phyloP scores from a whole-genome alignment of 2,329 filamentous ascomycete species.

The Trichoderma guizhouense region DNA sequence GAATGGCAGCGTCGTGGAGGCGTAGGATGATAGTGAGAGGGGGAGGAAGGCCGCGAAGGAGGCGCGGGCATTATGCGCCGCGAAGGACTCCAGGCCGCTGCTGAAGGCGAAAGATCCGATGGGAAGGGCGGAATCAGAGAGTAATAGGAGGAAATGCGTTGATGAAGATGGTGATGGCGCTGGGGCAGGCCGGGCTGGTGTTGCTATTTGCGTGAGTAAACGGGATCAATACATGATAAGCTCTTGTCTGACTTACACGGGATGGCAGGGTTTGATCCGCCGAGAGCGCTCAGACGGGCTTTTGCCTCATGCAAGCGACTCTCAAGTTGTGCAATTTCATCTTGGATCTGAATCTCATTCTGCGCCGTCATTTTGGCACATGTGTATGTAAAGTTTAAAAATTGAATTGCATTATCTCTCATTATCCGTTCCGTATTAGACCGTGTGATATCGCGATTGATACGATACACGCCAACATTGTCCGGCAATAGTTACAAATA shows the following conservation, averaged over 20 bases:
- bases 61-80: constrained; percentile 57
- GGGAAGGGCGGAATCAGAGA: constrained; percentile 77
- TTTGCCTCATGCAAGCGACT: constrained; percentile 42
- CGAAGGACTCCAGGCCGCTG: constrained; percentile 77
- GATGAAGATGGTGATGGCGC: constrained; percentile 25
- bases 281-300: constrained; percentile 38
- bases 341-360: constrained; percentile 37
- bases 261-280: not conserved
- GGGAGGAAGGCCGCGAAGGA: constrained; percentile 64
- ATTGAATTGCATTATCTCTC: not conserved
- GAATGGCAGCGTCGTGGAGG: constrained; percentile 71
- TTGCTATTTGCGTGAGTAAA: not conserved
- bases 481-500: not conserved
- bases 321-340: constrained; percentile 60
- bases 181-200: not conserved
- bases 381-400: constrained; percentile 14
- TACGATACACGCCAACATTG: not conserved
- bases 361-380: constrained; percentile 18
- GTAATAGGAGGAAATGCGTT: constrained; percentile 67
- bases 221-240: not conserved
- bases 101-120: constrained; percentile 86
- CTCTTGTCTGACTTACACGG: not conserved
- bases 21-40: constrained; percentile 67
- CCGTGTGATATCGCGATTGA: not conserved
- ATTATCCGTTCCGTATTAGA: not conserved